Conservation (phyloP, 306 rosid species). For the Neltuma alba region DNA sequence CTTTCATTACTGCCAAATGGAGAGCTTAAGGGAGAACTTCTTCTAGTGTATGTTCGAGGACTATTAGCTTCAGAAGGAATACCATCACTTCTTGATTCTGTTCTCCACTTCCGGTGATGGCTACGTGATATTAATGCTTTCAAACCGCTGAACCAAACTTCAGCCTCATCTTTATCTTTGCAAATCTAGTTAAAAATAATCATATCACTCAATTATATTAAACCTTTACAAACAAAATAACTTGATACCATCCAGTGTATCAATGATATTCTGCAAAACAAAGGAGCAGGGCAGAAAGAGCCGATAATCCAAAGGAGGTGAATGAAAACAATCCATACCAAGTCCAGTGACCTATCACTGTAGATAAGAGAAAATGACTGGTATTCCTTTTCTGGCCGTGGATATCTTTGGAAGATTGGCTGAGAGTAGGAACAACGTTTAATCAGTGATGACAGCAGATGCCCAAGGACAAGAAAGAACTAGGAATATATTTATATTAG, state of each 20-base stretch:
- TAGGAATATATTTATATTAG: constrained; percentile 15
- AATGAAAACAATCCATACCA: constrained; percentile 59
- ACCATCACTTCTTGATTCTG: constrained; percentile 98
- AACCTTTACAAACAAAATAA: constrained; percentile 24
- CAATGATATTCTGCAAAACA: constrained; percentile 25
- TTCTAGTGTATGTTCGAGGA: constrained; percentile 92
- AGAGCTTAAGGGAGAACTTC: constrained; percentile 94
- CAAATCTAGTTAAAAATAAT: constrained; percentile 72
- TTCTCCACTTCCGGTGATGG: constrained; percentile 93
- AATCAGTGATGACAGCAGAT: constrained; percentile 46
- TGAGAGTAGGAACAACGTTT: constrained; percentile 45
- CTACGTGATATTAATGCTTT: constrained; percentile 91
- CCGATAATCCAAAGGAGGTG: constrained; percentile 19
- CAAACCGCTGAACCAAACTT: constrained; percentile 98
- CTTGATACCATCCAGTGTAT: constrained; percentile 19
- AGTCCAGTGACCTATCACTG: constrained; percentile 92
- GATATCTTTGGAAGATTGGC: constrained; percentile 99
- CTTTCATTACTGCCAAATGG: constrained; percentile 97
- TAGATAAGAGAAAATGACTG: constrained; percentile 98
- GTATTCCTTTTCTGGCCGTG: constrained; percentile 97
- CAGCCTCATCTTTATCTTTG: constrained; percentile 99
- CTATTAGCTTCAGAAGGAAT: constrained; percentile 94
- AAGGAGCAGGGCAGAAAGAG: constrained; percentile 28
- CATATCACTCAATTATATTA: constrained; percentile 42
- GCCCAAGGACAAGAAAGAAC: constrained; percentile 40